These are phyloP conservation scores for Macrolepiota fuliginosa DNA, from an alignment of 768 basidiomycete species.

Conservation along the genomic window DNA sequence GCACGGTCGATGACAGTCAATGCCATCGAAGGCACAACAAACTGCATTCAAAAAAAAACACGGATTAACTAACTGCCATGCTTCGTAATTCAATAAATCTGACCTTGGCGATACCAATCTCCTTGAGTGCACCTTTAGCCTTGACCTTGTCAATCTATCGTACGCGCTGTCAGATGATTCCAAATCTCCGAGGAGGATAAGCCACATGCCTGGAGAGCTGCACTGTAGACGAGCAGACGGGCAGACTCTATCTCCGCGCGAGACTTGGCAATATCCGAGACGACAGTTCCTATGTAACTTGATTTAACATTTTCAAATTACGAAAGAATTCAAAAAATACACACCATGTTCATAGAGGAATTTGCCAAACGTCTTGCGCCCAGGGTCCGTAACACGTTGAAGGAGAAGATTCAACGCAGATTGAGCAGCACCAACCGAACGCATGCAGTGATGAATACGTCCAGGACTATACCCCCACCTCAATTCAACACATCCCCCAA, in stretches of 20 bases:
- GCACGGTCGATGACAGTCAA: constrained; percentile 88
- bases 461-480: constrained; percentile 63
- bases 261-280: constrained; percentile 88
- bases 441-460: constrained; percentile 98
- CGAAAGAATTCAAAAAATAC: constrained; percentile 13
- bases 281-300: constrained; percentile 63
- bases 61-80: not conserved
- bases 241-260: constrained; percentile 92
- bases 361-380: constrained; percentile 92
- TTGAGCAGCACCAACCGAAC: constrained; percentile 87
- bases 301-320: not conserved
- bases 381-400: constrained; percentile 88
- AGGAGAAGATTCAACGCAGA: constrained; percentile 86
- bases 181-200: not conserved
- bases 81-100: constrained; percentile 12
- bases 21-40: constrained; percentile 92
- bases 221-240: constrained; percentile 85
- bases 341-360: constrained; percentile 86
- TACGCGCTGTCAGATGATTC: not conserved
- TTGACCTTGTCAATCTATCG: constrained; percentile 81
- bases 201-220: constrained; percentile 73
- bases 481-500: not conserved
- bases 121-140: constrained; percentile 94
- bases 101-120: constrained; percentile 97
- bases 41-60: constrained; percentile 43